Conservation (phyloP, 2,329 filamentous ascomycete species). For the Alternaria conjuncta region DNA sequence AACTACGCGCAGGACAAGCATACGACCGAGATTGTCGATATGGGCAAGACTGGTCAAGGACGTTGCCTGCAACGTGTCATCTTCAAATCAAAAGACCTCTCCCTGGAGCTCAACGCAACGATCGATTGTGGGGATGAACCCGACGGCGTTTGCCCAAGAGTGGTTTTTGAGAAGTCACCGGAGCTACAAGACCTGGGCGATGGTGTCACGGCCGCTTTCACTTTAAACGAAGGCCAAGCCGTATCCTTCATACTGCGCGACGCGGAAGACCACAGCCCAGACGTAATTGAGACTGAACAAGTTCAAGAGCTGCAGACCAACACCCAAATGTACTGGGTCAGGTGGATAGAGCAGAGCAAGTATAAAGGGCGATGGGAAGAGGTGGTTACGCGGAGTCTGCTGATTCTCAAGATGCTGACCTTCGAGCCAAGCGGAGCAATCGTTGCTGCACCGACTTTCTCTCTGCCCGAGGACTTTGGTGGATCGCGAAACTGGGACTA, state of each 20-base stretch:
- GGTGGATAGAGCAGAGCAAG: conserved; percentile 73
- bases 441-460: conserved; percentile 77
- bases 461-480: conserved; percentile 69
- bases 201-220: conserved; percentile 67
- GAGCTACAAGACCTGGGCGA: conserved; percentile 63
- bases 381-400: conserved; percentile 71
- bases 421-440: conserved; percentile 82
- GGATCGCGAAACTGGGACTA: conserved; percentile 67
- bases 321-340: conserved; percentile 74
- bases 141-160: conserved; percentile 55
- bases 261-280: conserved; percentile 61
- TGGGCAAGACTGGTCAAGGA: conserved; percentile 17
- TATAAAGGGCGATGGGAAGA: conserved; percentile 77
- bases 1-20: conserved; percentile 71
- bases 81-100: conserved; percentile 65
- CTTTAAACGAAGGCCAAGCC: conserved; percentile 69
- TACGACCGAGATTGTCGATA: conserved; percentile 61
- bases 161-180: conserved; percentile 63
- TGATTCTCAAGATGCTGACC: conserved; percentile 78
- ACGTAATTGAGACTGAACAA: conserved; percentile 63
- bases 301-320: conserved; percentile 70
- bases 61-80: conserved; percentile 53
- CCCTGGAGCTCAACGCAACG: conserved; percentile 71
- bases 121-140: conserved; percentile 66
- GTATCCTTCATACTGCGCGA: conserved; percentile 73